A percentile compares a stretch with the other conserved stretches of the same genome.
Evolutionary conservation across 2,329 filamentous ascomycete species (phyloP).

Genomic region (Clonostachys solani): DNA sequence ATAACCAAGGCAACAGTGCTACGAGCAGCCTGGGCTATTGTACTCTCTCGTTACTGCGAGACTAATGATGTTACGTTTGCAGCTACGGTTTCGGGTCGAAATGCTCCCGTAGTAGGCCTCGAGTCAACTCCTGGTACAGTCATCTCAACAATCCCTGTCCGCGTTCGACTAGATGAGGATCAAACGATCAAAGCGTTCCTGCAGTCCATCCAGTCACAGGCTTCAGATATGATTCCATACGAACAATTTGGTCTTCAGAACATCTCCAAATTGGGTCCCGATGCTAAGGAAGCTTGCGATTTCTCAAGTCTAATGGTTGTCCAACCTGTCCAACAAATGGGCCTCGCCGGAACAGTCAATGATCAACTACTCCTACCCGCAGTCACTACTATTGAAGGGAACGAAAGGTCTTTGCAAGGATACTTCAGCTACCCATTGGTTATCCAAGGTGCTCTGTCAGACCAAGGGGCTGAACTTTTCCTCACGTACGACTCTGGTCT

Average conservation of each 20-base stretch:
- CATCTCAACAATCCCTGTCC: conserved; percentile 8
- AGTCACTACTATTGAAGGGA: neutral
- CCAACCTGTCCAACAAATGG: conserved; percentile 3
- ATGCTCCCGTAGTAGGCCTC: conserved; percentile 5
- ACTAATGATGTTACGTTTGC: conserved; percentile 19
- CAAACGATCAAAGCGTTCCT: conserved; percentile 16
- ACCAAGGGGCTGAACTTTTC: conserved; percentile 4
- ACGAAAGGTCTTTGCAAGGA: conserved; percentile 17
- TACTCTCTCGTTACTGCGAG: conserved; percentile 18
- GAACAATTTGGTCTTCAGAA: conserved; percentile 12
- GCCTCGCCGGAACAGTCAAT: neutral
- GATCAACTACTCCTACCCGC: neutral
- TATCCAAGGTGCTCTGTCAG: conserved; percentile 3
- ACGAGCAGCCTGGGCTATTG: conserved; percentile 2
- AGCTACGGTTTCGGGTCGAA: conserved; percentile 9
- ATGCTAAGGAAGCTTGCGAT: conserved; percentile 5
- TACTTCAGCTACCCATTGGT: conserved; percentile 14
- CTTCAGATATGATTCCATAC: conserved; percentile 5
- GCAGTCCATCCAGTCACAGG: conserved; percentile 3
- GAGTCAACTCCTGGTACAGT: conserved; percentile 7
- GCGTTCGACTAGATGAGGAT: conserved; percentile 1
- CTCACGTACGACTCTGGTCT: conserved; percentile 6
- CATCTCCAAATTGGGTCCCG: conserved; percentile 6
- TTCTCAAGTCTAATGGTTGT: conserved; percentile 9
- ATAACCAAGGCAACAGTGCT: conserved; percentile 9